A percentile compares a stretch with the other conserved stretches of the same genome.
Evolutionary conservation across 768 basidiomycete species (phyloP).

Genomic region (Lactarius trivialis): DNA sequence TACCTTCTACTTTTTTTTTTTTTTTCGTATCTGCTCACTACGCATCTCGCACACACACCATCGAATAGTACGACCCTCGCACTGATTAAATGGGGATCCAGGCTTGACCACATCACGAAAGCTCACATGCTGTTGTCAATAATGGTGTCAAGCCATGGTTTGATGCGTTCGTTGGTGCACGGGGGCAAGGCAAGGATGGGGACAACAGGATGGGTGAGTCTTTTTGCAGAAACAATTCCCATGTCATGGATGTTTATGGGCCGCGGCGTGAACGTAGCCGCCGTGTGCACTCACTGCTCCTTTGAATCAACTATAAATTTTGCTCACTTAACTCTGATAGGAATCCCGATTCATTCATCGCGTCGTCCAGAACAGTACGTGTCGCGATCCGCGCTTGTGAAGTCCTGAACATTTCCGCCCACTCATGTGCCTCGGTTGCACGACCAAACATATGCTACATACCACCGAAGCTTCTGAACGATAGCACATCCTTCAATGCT

Average conservation of each 20-base stretch:
- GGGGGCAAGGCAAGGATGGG: no score
- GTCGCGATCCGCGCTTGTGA: neutral
- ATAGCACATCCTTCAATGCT: constrained; percentile 87
- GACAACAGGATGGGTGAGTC: constrained; percentile 69
- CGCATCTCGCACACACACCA: constrained; percentile 66
- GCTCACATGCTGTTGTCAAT: constrained; percentile 90
- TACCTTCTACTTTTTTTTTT: constrained; percentile 53
- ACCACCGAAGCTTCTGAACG: constrained; percentile 67
- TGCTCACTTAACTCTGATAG: constrained; percentile 29
- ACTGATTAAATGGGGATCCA: constrained; percentile 86
- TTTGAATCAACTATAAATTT: no score
- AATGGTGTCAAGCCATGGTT: constrained; percentile 97
- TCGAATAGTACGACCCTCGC: constrained; percentile 82
- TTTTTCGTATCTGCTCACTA: constrained; percentile 57
- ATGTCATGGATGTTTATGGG: neutral
- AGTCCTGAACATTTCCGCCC: neutral
- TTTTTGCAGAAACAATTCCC: no score
- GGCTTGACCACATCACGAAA: constrained; percentile 80
- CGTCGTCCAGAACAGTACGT: no score
- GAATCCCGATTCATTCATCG: constrained; percentile 85
- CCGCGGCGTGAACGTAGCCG: neutral
- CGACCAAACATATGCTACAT: constrained; percentile 73
- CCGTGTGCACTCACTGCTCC: no score
- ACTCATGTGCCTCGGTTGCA: constrained; percentile 44
- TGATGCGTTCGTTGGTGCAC: constrained; percentile 89